Base-by-base conservation (phyloP, 1,139 yeast genomes). In the Magnusiomyces starmeri region DNA sequence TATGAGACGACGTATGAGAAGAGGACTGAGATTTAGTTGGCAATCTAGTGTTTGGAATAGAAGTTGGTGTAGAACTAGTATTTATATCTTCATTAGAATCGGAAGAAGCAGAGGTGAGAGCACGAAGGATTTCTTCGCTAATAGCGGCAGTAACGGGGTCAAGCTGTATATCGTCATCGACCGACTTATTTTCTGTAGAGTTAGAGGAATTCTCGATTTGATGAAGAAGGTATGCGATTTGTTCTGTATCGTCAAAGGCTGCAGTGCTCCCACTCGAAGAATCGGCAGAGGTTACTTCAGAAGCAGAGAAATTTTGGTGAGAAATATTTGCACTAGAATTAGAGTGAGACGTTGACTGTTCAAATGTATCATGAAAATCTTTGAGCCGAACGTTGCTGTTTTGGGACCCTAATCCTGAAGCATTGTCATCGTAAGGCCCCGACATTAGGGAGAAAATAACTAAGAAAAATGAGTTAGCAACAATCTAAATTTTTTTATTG, bases 361-460 rank as follows among this genome's bases (percentile, higher is more conserved):
- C n/a, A n/a, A n/a, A n/a, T n/a, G n/a, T n/a, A n/a, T n/a, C n/a
- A n/a, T n/a, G n/a, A 32, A 10, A 18, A 18, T 32, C 18, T 18
- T 32, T n/a, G 37, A 18, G 6, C 37, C 18, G n/a, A 14, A 18
- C n/a, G n/a, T 14, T n/a, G 37, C n/a, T 32, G n/a, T 32, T 39
- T 21, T 20, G 25, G 42, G 42, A 39, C 42, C 42, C 42, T 18
- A 24, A 39, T 39, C 42, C 42, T 16, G 42, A 10, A 20, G 22
- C 25, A 39, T 39, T 21, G 20, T 45, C 42, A 22, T 45, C n/a
- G 37, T 18, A 24, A 24, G 42, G 42, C 18, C 32, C 42, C 42
- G 48, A 45, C 48, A 45, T 45, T 41, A 45, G 48, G 25, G 16
- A 16, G 25, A 39, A 39, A 18, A 40, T 3, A 24, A 2, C n/a